Conservation (phyloP, 495 filamentous ascomycete species). For the Hyaloscypha hepaticicola region DNA sequence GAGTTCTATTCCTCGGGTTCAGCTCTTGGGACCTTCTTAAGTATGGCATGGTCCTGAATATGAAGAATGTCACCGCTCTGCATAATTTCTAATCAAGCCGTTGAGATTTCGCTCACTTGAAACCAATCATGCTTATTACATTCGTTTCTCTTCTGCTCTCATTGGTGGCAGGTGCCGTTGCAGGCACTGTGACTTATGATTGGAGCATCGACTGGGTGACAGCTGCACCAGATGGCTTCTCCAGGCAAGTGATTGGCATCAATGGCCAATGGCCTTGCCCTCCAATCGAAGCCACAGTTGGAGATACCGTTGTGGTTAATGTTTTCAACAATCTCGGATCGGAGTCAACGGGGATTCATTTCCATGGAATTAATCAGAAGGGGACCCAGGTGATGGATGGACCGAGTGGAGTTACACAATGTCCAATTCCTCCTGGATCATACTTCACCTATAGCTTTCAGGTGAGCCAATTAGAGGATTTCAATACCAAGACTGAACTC, state of each 20-base stretch:
- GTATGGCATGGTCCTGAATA: not conserved
- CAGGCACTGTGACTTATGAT: constrained; percentile 50
- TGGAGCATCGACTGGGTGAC: constrained; percentile 74
- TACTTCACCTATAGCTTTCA: constrained; percentile 46
- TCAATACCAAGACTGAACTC: not conserved
- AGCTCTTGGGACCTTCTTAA: not conserved
- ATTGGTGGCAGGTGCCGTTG: not conserved
- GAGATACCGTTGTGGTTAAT: constrained; percentile 68
- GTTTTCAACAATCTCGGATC: constrained; percentile 70
- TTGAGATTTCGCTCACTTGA: not conserved
- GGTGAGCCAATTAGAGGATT: constrained; percentile 40
- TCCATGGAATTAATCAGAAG: constrained; percentile 76
- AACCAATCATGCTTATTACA: not conserved
- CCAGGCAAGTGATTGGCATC: constrained; percentile 74
- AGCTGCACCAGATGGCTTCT: constrained; percentile 66
- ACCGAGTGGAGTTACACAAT: constrained; percentile 69
- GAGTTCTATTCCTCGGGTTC: not conserved
- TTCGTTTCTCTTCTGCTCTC: not conserved
- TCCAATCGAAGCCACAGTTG: constrained; percentile 59
- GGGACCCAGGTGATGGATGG: constrained; percentile 68
- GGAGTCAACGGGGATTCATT: constrained; percentile 71
- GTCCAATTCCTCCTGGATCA: constrained; percentile 32
- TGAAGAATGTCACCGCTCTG: not conserved
- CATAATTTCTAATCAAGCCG: not conserved
- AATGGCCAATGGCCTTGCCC: constrained; percentile 77